Percentiles rank a stretch among this genome's conserved stretches.
Evolutionary conservation across 805 yeast species (phyloP).

Genomic region (Candida taoyuanica): DNA sequence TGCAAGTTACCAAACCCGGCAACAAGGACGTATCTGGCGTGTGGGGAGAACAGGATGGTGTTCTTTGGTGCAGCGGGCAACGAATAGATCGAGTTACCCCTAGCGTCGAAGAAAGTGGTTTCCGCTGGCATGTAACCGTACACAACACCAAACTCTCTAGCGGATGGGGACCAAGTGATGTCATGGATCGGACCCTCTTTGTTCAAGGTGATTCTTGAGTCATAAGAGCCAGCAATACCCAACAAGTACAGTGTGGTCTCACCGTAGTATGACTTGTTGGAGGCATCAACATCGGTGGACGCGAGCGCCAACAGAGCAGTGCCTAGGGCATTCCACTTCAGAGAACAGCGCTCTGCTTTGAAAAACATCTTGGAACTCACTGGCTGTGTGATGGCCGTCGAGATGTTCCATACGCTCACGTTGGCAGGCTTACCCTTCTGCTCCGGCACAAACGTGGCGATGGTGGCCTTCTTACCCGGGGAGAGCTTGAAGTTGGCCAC

Average conservation of each 20-base stretch:
- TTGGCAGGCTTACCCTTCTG: conserved; percentile 83
- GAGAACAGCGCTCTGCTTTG: conserved; percentile 90
- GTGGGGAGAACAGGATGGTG: conserved; percentile 89
- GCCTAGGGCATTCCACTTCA: conserved; percentile 93
- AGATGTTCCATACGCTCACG: conserved; percentile 73
- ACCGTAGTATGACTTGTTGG: conserved; percentile 94
- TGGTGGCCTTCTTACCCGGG: conserved; percentile 85
- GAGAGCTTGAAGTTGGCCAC: conserved; percentile 63
- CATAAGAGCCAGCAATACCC: conserved; percentile 90
- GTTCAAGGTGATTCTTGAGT: conserved; percentile 79
- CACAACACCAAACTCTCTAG: conserved; percentile 94
- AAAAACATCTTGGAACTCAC: conserved; percentile 84
- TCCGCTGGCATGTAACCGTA: conserved; percentile 98
- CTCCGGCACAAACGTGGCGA: conserved; percentile 89
- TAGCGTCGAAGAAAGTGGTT: conserved; percentile 88
- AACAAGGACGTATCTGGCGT: conserved; percentile 82
- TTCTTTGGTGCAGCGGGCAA: conserved; percentile 86
- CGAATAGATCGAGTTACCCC: conserved; percentile 82
- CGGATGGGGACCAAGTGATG: conserved; percentile 94
- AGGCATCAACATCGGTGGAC: conserved; percentile 90
- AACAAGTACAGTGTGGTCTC: conserved; percentile 88
- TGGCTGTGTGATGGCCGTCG: conserved; percentile 56
- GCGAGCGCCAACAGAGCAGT: conserved; percentile 92
- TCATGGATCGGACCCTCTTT: conserved; percentile 98
- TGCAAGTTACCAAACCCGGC: conserved; percentile 98